Evolutionary conservation across 345 rosid genomes (phyloP).

Genomic region (Eucalyptus microcorys): DNA sequence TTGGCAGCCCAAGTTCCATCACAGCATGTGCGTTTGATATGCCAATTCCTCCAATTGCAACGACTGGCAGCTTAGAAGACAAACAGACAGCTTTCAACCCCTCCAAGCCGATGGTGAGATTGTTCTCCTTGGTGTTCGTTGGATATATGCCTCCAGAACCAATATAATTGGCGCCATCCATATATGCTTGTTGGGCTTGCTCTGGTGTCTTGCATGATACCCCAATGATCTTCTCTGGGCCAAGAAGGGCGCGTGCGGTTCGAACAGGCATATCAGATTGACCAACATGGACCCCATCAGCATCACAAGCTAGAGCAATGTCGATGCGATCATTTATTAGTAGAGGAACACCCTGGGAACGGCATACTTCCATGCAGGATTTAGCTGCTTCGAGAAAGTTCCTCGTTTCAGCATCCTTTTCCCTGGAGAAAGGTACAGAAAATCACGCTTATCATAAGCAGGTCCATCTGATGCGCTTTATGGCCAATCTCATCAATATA

Average conservation of each 20-base stretch:
- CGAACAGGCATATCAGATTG: constrained; percentile 75
- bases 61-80: constrained; percentile 75
- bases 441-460: background rate
- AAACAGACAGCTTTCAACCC: constrained; percentile 64
- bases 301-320: constrained; percentile 75
- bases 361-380: constrained; percentile 57
- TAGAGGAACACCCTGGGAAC: constrained; percentile 36
- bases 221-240: constrained; percentile 83
- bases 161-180: constrained; percentile 82
- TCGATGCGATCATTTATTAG: constrained; percentile 84
- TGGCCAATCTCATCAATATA: background rate
- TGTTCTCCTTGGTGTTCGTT: constrained; percentile 70
- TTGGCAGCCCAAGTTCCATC: constrained; percentile 33
- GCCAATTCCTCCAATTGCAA: constrained; percentile 83
- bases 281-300: constrained; percentile 91
- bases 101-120: constrained; percentile 66
- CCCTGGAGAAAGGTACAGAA: constrained; percentile 21
- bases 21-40: constrained; percentile 47
- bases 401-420: constrained; percentile 58
- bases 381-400: constrained; percentile 63
- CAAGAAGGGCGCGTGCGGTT: constrained; percentile 56
- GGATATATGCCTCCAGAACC: constrained; percentile 90
- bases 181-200: constrained; percentile 82
- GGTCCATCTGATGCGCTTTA: background rate
- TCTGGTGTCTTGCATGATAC: constrained; percentile 82